Base-by-base conservation (phyloP, 164 flowering plant species). In the Vitis labrusca region DNA sequence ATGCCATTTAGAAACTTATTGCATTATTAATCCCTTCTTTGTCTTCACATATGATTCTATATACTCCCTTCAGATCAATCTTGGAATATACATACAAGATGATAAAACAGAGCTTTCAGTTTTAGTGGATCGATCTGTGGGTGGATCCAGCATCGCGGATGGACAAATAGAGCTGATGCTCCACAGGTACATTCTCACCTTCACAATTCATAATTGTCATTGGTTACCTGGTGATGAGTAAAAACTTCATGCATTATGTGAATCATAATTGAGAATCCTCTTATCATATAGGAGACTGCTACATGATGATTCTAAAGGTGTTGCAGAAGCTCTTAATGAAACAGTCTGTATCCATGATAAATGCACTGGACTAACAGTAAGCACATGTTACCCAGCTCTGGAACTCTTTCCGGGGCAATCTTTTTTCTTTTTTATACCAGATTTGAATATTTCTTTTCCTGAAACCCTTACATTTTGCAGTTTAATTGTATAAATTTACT, bases 131-230 rank as follows among this genome's bases (percentile, higher is more conserved):
- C 89, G 99, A 10, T 76, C 99, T 55, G 71, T 91, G 68, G 98
- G 99, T 65, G 99, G 98, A 72, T 81, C 97, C 66, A 93, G 99
- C 81, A 16, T 89, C 73, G 71, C 71, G 68, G 97, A 93, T 85
- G 98, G 99, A 59, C 92, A 93, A 76, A 67, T 93, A 71, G 99
- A 95, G 81, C 76, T 95, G 69, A 91, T 95, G 98, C 92, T 91
- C 65, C 99, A 95, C 68, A 87, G 99, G 99, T 90, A 47, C 69
- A 64, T 65, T 71, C 16, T 67, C 16, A 55, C 49, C 6, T 49
- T 63, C 32, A 14, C 30, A 53, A 16, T 47, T 30, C 32, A 11
- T 50, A 14, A 17, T 37, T 8, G 9, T 10, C 17, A 19, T 61
- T 32, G 9, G 17, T 15, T 32, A 5, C 48, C 11, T 47, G 12